Percentiles rank a stretch among this genome's conserved stretches.
Conservation (phyloP, 768 basidiomycete genomes). For the Tulasnella calospora region DNA sequence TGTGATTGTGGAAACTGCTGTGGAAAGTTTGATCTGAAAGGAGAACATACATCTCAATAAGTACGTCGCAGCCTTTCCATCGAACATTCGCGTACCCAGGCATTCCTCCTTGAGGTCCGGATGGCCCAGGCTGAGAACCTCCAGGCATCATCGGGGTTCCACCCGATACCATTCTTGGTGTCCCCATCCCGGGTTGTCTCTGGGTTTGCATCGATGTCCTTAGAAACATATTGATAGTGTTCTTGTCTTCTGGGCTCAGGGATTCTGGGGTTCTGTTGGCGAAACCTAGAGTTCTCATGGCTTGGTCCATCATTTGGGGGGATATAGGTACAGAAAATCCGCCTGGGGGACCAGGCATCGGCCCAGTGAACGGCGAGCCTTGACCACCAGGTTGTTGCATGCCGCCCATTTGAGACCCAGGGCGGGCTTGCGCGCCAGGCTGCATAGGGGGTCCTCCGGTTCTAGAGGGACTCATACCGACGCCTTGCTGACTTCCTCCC, state of each 20-base stretch:
- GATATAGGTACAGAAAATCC: neutral
- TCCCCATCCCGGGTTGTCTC: neutral
- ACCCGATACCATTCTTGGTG: neutral
- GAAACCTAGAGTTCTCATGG: neutral
- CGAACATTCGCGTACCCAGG: neutral
- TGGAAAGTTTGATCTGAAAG: neutral
- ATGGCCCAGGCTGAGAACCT: neutral
- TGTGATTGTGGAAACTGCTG: slow-evolving; percentile 1
- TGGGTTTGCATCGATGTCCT: neutral
- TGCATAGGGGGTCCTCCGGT: neutral
- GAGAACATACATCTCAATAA: neutral
- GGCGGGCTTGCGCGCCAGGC: neutral
- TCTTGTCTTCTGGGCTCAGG: neutral
- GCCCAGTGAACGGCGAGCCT: neutral
- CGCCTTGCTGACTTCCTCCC: neutral
- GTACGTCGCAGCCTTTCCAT: neutral
- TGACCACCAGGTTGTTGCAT: neutral
- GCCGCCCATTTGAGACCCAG: neutral
- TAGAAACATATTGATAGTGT: neutral
- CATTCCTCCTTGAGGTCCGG: neutral
- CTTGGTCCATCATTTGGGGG: neutral
- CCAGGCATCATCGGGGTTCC: neutral
- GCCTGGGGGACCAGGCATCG: neutral
- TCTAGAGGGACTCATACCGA: slow-evolving; percentile 19
- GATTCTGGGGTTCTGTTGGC: neutral